A percentile compares a stretch with the other conserved stretches of the same genome.
These are phyloP conservation scores for Termitomyces sp. DNA, from an alignment of 768 basidiomycete species.

Conservation along the genomic window DNA sequence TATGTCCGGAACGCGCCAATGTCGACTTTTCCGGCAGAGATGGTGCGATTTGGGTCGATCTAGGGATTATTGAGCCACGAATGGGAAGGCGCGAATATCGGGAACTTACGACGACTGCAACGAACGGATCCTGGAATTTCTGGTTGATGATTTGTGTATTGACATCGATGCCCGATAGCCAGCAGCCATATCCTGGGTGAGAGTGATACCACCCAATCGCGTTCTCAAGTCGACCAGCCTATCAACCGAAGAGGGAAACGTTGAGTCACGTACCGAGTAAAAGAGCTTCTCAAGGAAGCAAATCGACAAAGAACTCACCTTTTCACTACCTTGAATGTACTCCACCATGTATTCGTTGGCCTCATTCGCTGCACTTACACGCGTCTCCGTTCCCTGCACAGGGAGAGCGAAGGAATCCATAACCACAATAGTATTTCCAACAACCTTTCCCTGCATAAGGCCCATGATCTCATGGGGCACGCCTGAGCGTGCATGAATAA, in stretches of 20 bases:
- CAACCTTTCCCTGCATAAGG: slow-evolving; percentile 95
- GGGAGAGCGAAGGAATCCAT: slow-evolving; percentile 98
- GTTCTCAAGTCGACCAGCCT: slow-evolving; percentile 85
- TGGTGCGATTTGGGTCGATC: slow-evolving; percentile 98
- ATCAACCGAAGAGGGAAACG: not conserved
- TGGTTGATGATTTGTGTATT: slow-evolving; percentile 96
- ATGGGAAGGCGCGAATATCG: not conserved
- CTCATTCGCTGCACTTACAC: slow-evolving; percentile 93
- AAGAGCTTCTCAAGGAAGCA: not conserved
- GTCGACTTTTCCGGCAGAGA: slow-evolving; percentile 97
- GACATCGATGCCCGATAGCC: slow-evolving; percentile 98
- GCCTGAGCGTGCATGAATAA: slow-evolving; percentile 96
- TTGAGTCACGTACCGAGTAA: not conserved
- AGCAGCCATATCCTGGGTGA: slow-evolving; percentile 98
- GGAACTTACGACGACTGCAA: slow-evolving; percentile 85
- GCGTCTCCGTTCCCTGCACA: slow-evolving; percentile 96
- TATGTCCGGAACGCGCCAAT: slow-evolving; percentile 99
- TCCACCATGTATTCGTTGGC: slow-evolving; percentile 99
- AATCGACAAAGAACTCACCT: slow-evolving; percentile 43
- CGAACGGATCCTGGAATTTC: slow-evolving; percentile 92
- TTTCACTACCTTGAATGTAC: slow-evolving; percentile 78
- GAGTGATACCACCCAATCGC: slow-evolving; percentile 98
- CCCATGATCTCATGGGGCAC: slow-evolving; percentile 99
- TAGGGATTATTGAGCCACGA: slow-evolving; percentile 25
- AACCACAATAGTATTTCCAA: slow-evolving; percentile 74